A percentile compares a stretch with the other conserved stretches of the same genome.
Evolutionary conservation across 2,329 filamentous ascomycete genomes (phyloP).

Genomic region (Xylariomycetidae sp.): DNA sequence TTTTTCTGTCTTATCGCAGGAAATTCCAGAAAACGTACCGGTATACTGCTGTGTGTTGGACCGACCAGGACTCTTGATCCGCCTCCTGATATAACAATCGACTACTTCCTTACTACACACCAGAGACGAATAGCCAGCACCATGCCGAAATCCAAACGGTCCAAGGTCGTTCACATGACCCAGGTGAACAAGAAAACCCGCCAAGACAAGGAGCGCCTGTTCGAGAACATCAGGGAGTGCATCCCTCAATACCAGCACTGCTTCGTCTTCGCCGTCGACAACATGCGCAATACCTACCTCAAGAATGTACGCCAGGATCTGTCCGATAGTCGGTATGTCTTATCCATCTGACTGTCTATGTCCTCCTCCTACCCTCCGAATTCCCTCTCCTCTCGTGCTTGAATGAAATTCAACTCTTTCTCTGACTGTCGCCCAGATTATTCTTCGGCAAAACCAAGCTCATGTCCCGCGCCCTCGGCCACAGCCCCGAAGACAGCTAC

Average conservation of each 20-base stretch:
- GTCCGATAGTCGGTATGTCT: slow-evolving; percentile 70
- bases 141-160: slow-evolving; percentile 97
- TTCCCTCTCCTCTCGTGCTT: slow-evolving; percentile 1
- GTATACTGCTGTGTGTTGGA: too few species aligned
- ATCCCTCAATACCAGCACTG: slow-evolving; percentile 83
- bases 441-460: slow-evolving; percentile 99
- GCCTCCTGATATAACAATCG: too few species aligned
- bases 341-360: slow-evolving; percentile 27
- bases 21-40: too few species aligned
- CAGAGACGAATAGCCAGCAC: too few species aligned
- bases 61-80: too few species aligned
- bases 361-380: slow-evolving; percentile 68
- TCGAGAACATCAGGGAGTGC: slow-evolving; percentile 80
- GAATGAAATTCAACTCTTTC: neutral
- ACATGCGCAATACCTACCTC: slow-evolving; percentile 96
- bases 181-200: slow-evolving; percentile 89
- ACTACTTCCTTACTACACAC: too few species aligned
- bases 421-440: slow-evolving; percentile 51
- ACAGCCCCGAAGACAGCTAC: slow-evolving; percentile 70
- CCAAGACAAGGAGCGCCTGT: slow-evolving; percentile 87
- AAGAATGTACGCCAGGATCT: slow-evolving; percentile 86
- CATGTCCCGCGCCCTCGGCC: slow-evolving; percentile 91
- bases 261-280: slow-evolving; percentile 90
- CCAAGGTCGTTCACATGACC: slow-evolving; percentile 83
- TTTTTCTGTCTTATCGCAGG: too few species aligned